Conservation (phyloP, 2,329 filamentous ascomycete genomes). For the Dactylellina parvicollis region DNA sequence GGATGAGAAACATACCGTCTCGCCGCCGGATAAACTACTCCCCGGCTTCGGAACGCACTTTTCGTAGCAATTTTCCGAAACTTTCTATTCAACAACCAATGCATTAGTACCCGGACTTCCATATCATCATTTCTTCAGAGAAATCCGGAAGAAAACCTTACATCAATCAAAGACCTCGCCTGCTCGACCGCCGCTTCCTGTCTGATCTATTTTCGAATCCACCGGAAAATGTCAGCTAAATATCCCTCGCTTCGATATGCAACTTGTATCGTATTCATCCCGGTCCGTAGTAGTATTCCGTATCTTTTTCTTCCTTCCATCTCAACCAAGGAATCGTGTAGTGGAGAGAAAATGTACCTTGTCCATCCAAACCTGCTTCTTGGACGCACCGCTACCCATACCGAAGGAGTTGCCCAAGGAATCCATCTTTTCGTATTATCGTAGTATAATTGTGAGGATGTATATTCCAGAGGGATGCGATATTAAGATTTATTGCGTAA, state of each 20-base stretch:
- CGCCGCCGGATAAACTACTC: slow-evolving; percentile 72
- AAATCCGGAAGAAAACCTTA: neutral
- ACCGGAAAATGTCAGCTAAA: neutral
- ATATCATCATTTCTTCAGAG: neutral
- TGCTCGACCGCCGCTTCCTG: slow-evolving; percentile 47
- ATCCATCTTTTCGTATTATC: slow-evolving; percentile 39
- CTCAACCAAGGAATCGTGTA: too few relatives aligned
- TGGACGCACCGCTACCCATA: slow-evolving; percentile 16
- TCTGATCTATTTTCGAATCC: slow-evolving; percentile 37
- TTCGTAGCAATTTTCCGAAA: slow-evolving; percentile 83
- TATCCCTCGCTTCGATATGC: neutral
- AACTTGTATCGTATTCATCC: too few relatives aligned
- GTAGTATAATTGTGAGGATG: too few relatives aligned
- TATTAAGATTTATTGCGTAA: too few relatives aligned
- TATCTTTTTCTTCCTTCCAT: too few relatives aligned
- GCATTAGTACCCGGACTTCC: neutral
- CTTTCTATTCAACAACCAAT: slow-evolving; percentile 68
- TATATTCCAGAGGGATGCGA: too few relatives aligned
- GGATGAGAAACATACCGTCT: slow-evolving; percentile 62
- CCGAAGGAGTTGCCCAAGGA: slow-evolving; percentile 28
- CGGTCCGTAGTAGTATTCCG: too few relatives aligned
- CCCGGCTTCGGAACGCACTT: slow-evolving; percentile 78
- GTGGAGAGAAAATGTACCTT: slow-evolving; percentile 31
- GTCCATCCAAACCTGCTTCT: slow-evolving; percentile 49
- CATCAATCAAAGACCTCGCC: slow-evolving; percentile 49